Evolutionary conservation across 257 asterid species (phyloP).

Genomic region (Plantago ovata): DNA sequence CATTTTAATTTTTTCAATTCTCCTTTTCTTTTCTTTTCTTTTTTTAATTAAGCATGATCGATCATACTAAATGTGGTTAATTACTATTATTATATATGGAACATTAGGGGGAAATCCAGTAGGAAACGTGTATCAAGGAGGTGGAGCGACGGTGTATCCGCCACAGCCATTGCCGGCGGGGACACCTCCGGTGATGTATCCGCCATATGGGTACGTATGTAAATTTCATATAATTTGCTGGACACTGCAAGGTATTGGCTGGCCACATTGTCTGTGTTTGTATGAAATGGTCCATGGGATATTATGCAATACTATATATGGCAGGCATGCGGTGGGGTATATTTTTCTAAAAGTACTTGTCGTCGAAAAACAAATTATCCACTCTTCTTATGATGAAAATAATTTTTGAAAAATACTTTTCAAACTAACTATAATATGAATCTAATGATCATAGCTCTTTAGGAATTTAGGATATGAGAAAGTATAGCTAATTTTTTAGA

Average conservation of each 20-base stretch:
- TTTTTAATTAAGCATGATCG: background rate
- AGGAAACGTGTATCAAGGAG: conserved; percentile 56
- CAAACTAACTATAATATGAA: too few species aligned
- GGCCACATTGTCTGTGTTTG: conserved; percentile 25
- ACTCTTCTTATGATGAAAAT: too few species aligned
- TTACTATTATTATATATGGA: too few species aligned
- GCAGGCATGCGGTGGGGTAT: conserved; percentile 47
- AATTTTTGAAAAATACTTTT: too few species aligned
- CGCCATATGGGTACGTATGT: conserved; percentile 85
- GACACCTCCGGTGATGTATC: conserved; percentile 63
- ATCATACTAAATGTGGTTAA: background rate
- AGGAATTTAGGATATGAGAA: too few species aligned
- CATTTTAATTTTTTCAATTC: too few species aligned
- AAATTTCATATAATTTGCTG: background rate
- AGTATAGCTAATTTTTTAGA: too few species aligned
- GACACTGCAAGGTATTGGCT: conserved; percentile 22
- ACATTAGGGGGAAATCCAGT: conserved; percentile 55
- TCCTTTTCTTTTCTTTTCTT: background rate
- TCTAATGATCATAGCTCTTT: too few species aligned
- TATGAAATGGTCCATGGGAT: conserved; percentile 47
- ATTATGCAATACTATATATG: conserved; percentile 41
- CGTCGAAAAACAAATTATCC: too few species aligned
- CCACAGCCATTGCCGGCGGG: conserved; percentile 53
- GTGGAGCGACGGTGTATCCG: conserved; percentile 47
- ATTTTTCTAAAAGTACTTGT: too few species aligned